These are phyloP conservation scores for Pichia sp. DNA, from an alignment of 1,139 yeast genomes.

Conservation along the genomic window DNA sequence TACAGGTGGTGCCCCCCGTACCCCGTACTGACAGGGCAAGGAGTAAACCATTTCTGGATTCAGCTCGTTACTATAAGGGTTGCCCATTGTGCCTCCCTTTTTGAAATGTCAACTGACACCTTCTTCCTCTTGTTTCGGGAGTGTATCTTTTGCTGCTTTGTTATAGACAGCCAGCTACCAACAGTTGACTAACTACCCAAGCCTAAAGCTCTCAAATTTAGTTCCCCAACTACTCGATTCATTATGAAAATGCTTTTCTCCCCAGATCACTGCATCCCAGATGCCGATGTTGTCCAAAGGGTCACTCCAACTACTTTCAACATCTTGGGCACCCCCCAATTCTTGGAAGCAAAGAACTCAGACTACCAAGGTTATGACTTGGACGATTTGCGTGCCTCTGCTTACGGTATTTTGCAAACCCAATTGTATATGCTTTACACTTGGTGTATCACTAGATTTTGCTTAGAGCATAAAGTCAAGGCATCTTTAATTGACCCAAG, in stretches of 20 bases:
- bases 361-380: neutral
- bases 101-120: no score
- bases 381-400: constrained; percentile 2
- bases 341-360: constrained; percentile 4
- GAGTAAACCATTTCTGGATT: no score
- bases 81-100: no score
- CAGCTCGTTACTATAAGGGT: no score
- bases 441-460: neutral
- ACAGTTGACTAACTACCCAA: neutral
- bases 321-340: constrained; percentile 6
- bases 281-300: neutral
- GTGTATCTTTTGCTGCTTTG: no score
- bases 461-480: neutral
- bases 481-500: neutral
- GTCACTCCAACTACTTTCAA: constrained; percentile 1
- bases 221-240: neutral
- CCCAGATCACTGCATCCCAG: neutral
- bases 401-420: constrained; percentile 2
- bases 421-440: constrained; percentile 4
- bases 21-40: no score
- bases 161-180: no score
- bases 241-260: neutral
- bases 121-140: no score
- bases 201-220: neutral
- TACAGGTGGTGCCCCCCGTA: no score